A percentile compares a stretch with the other conserved stretches of the same genome.
Conservation (phyloP, 768 basidiomycete genomes). For the Steccherinum ochraceum region DNA sequence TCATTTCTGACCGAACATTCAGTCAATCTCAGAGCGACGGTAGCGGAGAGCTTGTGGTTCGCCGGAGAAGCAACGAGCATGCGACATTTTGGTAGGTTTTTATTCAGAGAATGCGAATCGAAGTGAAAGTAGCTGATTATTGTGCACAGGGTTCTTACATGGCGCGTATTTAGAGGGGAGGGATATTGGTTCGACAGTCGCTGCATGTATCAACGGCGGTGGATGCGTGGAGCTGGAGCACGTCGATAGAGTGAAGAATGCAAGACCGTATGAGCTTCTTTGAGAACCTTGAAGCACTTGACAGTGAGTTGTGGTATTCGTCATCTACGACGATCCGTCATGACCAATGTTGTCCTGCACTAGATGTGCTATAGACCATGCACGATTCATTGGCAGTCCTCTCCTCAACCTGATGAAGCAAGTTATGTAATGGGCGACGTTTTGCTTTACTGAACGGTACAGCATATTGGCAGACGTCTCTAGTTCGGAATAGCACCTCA, state of each 20-base stretch:
- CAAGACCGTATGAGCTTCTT: slow-evolving; percentile 25
- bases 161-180: slow-evolving; percentile 54
- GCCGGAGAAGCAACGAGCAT: slow-evolving; percentile 58
- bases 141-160: slow-evolving; percentile 44
- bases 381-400: too few species aligned
- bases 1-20: slow-evolving; percentile 48
- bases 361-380: too few species aligned
- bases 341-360: too few species aligned
- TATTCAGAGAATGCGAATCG: background rate
- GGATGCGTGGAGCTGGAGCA: slow-evolving; percentile 23
- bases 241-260: slow-evolving; percentile 23
- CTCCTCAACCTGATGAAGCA: too few species aligned
- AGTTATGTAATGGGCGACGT: too few species aligned
- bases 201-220: slow-evolving; percentile 32
- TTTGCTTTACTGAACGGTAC: too few species aligned
- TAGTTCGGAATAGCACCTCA: too few species aligned
- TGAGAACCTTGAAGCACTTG: too few species aligned
- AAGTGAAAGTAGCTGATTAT: too few species aligned
- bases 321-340: too few species aligned
- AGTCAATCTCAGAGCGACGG: slow-evolving; percentile 47
- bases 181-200: slow-evolving; percentile 32
- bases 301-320: too few species aligned
- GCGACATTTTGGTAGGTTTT: slow-evolving; percentile 47
- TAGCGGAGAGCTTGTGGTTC: slow-evolving; percentile 49
- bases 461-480: too few species aligned